A percentile compares a stretch with the other conserved stretches of the same genome.
phyloP scores from a whole-genome alignment of 441 rosid genomes.

The Metrosideros polymorpha region DNA sequence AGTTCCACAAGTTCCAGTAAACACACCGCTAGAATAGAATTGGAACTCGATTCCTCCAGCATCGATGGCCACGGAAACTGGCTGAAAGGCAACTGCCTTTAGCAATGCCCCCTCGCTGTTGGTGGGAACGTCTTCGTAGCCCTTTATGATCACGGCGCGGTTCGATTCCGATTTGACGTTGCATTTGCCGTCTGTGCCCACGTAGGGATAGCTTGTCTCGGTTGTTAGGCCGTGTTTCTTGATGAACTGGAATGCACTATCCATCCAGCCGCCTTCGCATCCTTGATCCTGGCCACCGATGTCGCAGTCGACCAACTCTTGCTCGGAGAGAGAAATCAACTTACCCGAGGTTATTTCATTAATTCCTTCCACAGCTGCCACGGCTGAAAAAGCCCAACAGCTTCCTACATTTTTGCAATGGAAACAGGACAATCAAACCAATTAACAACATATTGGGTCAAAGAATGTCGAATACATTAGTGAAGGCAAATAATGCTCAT shows the following conservation, averaged over 20 bases:
- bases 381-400: not conserved
- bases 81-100: not conserved
- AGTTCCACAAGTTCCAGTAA: not conserved
- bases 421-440: not conserved
- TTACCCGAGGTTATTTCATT: not conserved
- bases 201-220: not conserved
- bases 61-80: not conserved
- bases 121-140: not conserved
- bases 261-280: not conserved
- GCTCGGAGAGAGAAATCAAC: not conserved
- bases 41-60: not conserved
- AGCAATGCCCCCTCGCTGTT: not conserved
- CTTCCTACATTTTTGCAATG: not conserved
- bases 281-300: not conserved
- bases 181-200: not conserved
- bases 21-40: not conserved
- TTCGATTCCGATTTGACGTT: not conserved
- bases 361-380: not conserved
- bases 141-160: not conserved
- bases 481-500: not conserved
- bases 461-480: not conserved
- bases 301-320: not conserved
- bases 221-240: not conserved
- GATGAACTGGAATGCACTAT: not conserved
- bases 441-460: too few species aligned